These are phyloP conservation scores for Lactarius trivialis DNA, from an alignment of 768 basidiomycete genomes.

Conservation along the genomic window DNA sequence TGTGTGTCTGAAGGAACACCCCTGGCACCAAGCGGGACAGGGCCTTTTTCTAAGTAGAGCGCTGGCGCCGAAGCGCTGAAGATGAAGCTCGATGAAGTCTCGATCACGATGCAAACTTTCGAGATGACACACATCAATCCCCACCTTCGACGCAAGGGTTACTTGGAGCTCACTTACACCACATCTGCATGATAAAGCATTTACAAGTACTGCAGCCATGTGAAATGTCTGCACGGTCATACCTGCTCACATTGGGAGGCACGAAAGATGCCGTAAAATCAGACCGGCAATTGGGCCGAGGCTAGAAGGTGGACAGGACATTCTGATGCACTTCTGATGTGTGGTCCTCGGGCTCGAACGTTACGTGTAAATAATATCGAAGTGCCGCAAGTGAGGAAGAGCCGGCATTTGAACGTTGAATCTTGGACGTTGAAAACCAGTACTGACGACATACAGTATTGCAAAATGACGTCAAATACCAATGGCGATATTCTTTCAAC, in stretches of 20 bases:
- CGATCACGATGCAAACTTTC: not conserved
- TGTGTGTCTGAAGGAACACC: not conserved
- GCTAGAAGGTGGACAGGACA: not conserved
- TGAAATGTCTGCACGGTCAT: not conserved
- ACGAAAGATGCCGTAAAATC: not conserved
- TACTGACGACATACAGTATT: not conserved
- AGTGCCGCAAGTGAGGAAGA: not conserved
- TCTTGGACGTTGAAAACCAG: not conserved
- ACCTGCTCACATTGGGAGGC: not conserved
- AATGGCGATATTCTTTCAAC: not conserved
- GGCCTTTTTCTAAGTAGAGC: no score
- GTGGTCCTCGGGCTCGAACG: not conserved
- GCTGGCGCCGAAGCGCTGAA: no score
- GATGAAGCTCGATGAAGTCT: not conserved
- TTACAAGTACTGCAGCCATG: not conserved
- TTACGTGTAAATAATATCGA: not conserved
- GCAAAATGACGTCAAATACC: not conserved
- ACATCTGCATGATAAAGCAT: not conserved
- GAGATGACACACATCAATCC: not conserved
- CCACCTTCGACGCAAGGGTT: not conserved
- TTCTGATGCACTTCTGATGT: not conserved
- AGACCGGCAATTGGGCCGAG: not conserved
- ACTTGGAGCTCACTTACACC: not conserved
- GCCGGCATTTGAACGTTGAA: not conserved
- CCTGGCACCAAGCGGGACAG: not conserved